phyloP scores from a whole-genome alignment of 2,329 filamentous ascomycete species.

The Xylariaceae sp. region DNA sequence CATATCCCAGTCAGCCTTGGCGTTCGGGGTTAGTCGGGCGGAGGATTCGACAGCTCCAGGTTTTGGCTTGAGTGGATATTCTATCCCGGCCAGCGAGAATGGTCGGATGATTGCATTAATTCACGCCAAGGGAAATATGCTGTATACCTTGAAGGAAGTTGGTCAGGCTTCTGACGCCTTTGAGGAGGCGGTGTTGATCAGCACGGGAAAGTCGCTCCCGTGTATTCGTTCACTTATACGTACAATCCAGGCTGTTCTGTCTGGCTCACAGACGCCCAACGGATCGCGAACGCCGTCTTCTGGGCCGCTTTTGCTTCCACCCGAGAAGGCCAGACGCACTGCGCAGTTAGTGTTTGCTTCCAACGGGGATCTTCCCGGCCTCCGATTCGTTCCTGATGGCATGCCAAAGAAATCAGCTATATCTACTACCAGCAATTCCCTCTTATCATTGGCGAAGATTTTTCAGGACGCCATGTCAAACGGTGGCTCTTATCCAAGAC shows the following conservation, averaged over 20 bases:
- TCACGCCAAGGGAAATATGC: conserved; percentile 97
- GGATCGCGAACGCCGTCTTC: conserved; percentile 33
- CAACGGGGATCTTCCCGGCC: conserved; percentile 72
- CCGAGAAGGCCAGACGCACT: conserved; percentile 77
- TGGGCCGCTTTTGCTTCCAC: conserved; percentile 73
- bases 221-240: conserved; percentile 76
- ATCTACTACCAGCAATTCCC: conserved; percentile 90
- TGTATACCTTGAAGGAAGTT: conserved; percentile 85
- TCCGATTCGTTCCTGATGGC: conserved; percentile 67
- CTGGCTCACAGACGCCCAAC: conserved; percentile 39
- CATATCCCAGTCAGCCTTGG: conserved; percentile 13
- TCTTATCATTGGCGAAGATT: conserved; percentile 93
- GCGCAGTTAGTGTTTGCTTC: conserved; percentile 76
- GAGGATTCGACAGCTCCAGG: conserved; percentile 34
- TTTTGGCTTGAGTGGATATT: conserved; percentile 78
- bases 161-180: conserved; percentile 79
- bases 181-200: conserved; percentile 90
- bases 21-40: conserved; percentile 6
- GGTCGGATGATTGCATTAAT: conserved; percentile 89
- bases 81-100: conserved; percentile 80
- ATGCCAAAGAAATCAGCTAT: conserved; percentile 73
- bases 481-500: conserved; percentile 51
- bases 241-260: conserved; percentile 68
- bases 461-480: conserved; percentile 94
- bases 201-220: conserved; percentile 64